phyloP scores from a whole-genome alignment of 2,329 filamentous ascomycete genomes.

The Venturia nashicola region DNA sequence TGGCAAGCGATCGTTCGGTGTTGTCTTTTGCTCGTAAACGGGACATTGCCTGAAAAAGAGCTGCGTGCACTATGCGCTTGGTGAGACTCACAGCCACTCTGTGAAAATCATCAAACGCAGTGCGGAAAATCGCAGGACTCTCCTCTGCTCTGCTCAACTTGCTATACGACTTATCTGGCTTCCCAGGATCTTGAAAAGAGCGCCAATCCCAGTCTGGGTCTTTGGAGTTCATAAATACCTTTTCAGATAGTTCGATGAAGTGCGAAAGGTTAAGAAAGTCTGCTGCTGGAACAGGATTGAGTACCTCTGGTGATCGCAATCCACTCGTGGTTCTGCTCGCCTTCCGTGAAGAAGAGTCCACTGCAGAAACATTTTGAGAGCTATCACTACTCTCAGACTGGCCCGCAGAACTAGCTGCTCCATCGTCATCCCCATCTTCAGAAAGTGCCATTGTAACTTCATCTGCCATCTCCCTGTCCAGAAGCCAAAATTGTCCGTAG shows the following conservation, averaged over 20 bases:
- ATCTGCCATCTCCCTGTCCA: slow-evolving; percentile 33
- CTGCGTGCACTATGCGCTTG: slow-evolving; percentile 55
- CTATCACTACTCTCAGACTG: background rate
- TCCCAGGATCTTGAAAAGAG: slow-evolving; percentile 16
- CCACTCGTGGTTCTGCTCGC: background rate
- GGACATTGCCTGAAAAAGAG: slow-evolving; percentile 58
- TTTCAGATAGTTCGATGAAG: slow-evolving; percentile 20
- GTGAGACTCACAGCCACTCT: slow-evolving; percentile 56
- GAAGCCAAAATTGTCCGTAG: slow-evolving; percentile 55
- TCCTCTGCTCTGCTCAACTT: slow-evolving; percentile 54
- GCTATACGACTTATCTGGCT: slow-evolving; percentile 39
- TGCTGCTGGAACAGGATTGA: slow-evolving; percentile 22
- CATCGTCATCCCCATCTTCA: background rate
- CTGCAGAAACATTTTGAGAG: background rate
- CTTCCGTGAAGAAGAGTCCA: background rate
- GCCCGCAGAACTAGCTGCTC: background rate
- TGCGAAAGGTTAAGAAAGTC: slow-evolving; percentile 18
- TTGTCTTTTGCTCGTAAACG: slow-evolving; percentile 43
- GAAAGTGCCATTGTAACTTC: slow-evolving; percentile 3
- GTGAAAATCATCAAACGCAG: slow-evolving; percentile 66
- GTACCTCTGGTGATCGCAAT: slow-evolving; percentile 11
- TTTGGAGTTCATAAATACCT: slow-evolving; percentile 24
- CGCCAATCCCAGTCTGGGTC: slow-evolving; percentile 10
- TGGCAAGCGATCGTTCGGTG: slow-evolving; percentile 17
- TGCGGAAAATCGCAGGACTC: slow-evolving; percentile 57